These are phyloP conservation scores for Teratosphaeria viscida DNA, from an alignment of 2,329 filamentous ascomycete genomes.

Conservation along the genomic window DNA sequence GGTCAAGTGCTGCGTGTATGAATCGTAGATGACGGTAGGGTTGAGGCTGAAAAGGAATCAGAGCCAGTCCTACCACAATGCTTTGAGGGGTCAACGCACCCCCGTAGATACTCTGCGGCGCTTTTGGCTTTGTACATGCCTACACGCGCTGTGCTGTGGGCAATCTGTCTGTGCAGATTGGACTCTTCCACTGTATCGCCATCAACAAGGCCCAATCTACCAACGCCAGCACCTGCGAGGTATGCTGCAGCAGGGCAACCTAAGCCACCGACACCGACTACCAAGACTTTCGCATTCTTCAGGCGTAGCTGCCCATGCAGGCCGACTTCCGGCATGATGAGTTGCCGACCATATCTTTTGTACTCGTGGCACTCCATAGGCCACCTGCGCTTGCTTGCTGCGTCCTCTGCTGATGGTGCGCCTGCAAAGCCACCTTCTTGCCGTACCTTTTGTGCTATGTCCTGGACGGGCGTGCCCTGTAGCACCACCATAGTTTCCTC, in stretches of 20 bases:
- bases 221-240: slow-evolving; percentile 78
- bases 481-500: slow-evolving; percentile 27
- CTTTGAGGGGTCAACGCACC: slow-evolving; percentile 27
- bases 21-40: slow-evolving; percentile 53
- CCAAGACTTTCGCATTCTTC: slow-evolving; percentile 58
- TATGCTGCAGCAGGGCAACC: slow-evolving; percentile 92
- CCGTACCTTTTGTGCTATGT: slow-evolving; percentile 10
- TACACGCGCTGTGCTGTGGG: slow-evolving; percentile 61
- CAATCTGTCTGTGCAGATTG: slow-evolving; percentile 86
- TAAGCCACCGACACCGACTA: slow-evolving; percentile 80
- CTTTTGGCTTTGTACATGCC: slow-evolving; percentile 75
- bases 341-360: slow-evolving; percentile 75
- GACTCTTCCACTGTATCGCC: slow-evolving; percentile 79
- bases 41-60: slow-evolving; percentile 50
- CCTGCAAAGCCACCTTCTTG: slow-evolving; percentile 10
- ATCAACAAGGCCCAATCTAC: slow-evolving; percentile 73
- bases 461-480: slow-evolving; percentile 4
- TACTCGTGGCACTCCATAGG: slow-evolving; percentile 66
- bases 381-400: slow-evolving; percentile 40
- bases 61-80: slow-evolving; percentile 3
- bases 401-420: neutral
- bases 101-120: slow-evolving; percentile 35
- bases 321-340: slow-evolving; percentile 77
- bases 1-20: slow-evolving; percentile 55
- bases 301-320: slow-evolving; percentile 68